Evolutionary conservation across 768 basidiomycete genomes (phyloP).

Genomic region (Multifurca ochricompacta): DNA sequence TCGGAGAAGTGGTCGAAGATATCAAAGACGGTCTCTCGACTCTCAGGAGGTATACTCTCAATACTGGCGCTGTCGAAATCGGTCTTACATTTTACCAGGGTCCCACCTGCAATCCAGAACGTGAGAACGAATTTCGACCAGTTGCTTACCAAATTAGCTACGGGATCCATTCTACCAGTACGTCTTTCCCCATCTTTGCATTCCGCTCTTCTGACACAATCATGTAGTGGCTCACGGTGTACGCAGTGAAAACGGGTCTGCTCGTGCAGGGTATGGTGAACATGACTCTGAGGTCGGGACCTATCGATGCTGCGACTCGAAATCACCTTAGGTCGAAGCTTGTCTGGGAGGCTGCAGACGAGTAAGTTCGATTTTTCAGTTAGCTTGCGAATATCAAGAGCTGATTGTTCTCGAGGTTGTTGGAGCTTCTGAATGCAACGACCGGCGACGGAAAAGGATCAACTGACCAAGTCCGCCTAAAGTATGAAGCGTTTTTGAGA

Average conservation of each 20-base stretch:
- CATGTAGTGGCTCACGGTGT: not conserved
- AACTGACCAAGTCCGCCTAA: not conserved
- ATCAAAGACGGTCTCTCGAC: not conserved
- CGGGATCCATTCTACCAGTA: not conserved
- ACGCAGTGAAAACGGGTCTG: slow-evolving; percentile 4
- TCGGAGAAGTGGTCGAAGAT: slow-evolving; percentile 6
- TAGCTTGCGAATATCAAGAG: not conserved
- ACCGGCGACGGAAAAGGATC: not conserved
- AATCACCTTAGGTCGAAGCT: slow-evolving; percentile 9
- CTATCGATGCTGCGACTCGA: not conserved
- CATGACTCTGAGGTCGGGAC: not conserved
- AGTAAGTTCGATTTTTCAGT: not conserved
- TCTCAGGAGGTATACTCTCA: not conserved
- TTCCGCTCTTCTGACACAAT: not conserved
- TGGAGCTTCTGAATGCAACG: slow-evolving; percentile 1
- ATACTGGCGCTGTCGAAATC: not conserved
- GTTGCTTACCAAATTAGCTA: not conserved
- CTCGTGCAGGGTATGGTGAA: slow-evolving; percentile 12
- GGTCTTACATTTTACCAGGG: not conserved
- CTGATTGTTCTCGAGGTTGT: not conserved
- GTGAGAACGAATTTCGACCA: not conserved
- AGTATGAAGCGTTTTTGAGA: slow-evolving; percentile 5
- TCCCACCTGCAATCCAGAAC: not conserved
- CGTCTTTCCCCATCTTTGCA: not conserved
- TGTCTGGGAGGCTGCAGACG: slow-evolving; percentile 8